phyloP scores from a whole-genome alignment of 2,329 filamentous ascomycete genomes.

The Metarhizium humberi region DNA sequence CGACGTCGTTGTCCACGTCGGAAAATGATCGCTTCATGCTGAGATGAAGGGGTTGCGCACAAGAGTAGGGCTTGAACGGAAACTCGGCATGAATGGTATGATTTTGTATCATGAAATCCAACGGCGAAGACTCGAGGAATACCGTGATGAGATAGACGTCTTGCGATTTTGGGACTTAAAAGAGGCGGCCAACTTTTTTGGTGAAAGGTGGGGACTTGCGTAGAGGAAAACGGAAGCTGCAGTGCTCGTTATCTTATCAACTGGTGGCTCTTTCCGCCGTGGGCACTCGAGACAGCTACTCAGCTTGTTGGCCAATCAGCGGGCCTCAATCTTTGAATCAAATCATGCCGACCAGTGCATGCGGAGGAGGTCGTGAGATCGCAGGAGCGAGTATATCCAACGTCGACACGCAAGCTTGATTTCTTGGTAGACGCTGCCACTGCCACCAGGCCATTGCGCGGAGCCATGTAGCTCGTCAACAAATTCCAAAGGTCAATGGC shows the following conservation, averaged over 20 bases:
- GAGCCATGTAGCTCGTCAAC: slow-evolving; percentile 3
- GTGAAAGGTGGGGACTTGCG: not conserved
- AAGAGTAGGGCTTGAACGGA: not conserved
- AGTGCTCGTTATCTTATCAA: not conserved
- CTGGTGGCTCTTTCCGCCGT: not conserved
- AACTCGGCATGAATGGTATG: not conserved
- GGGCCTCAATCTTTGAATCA: not conserved
- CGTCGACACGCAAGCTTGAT: not conserved
- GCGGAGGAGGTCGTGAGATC: not conserved
- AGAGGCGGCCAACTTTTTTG: not conserved
- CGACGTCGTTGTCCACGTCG: slow-evolving; percentile 13
- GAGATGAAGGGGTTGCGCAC: slow-evolving; percentile 1
- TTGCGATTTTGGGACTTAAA: not conserved
- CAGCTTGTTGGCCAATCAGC: not conserved
- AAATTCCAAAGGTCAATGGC: slow-evolving; percentile 2
- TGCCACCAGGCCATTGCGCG: not conserved
- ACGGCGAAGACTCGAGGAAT: not conserved
- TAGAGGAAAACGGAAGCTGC: not conserved
- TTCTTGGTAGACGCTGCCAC: not conserved
- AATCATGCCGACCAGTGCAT: not conserved
- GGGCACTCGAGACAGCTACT: not conserved
- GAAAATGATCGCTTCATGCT: slow-evolving; percentile 21
- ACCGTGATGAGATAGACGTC: not conserved
- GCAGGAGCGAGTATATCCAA: not conserved
- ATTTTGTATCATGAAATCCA: not conserved